Base-by-base conservation (phyloP, 371 early-diverging fungal genomes). In the Conidiobolus incongruus region DNA sequence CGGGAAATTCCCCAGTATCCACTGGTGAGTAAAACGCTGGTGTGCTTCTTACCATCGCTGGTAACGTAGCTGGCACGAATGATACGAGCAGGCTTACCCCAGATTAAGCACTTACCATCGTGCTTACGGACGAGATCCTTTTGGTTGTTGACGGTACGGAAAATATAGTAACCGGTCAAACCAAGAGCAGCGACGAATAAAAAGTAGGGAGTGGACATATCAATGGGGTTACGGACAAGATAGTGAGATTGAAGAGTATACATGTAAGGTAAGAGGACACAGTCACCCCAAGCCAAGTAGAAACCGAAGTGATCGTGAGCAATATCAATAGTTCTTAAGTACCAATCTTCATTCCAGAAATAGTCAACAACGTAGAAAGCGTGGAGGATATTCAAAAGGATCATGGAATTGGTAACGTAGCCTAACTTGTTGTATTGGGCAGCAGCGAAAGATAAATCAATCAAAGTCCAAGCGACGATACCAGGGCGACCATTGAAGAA, bases 401-500 rank as follows among this genome's bases (percentile, higher is more conserved):
- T 48, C 79, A 81, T 78, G 23, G 75, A 74, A 62, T 81, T 79
- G 47, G 77, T 76, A 33, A 81, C 66, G 51, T 72, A 71, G 24
- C 79, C 79, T 35, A 68, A 59, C 49, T 65, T 46, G 26, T 68
- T 40, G 61, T 74, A 77, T 57, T 79, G 77, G 17, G 73, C 73
- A 39, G 66, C 70, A 11, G 77, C 70, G 51, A 78, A 78, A 6
- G 67, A 66, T 31, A 66, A 47, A 52, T 77, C 62, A 50, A 81
- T 80, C 55, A 81, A 56, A 15, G 82, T 79, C 82, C 82, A 81
- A 17, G 77, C 80, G 11, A 75, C 62, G 43, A 81, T 81, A 22
- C 82, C 82, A 23, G 78, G 79, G 35, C 82, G 72, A 22, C 82
- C 82, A 50, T 79, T 79, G 61, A 77, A 77, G 63, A 79, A 81